Evolutionary conservation across 78 protist genomes (phyloP).

Genomic region (Dictyostelium firmibasis): DNA sequence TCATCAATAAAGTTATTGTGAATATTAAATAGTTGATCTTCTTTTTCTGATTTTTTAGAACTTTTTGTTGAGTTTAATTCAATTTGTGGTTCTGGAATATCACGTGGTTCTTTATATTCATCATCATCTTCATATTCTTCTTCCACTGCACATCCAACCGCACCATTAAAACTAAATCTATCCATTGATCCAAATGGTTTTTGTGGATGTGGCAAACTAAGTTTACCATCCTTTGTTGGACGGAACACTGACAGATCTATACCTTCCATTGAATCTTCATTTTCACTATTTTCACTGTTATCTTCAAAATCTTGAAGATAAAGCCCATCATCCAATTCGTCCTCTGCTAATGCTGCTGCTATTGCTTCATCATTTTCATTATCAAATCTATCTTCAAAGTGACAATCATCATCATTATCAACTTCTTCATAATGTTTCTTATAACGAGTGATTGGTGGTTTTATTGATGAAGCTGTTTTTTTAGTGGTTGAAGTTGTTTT

Average conservation of each 20-base stretch:
- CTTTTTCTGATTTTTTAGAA: not conserved
- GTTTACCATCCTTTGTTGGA: not conserved
- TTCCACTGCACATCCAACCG: not conserved
- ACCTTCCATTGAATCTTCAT: not conserved
- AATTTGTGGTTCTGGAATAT: not conserved
- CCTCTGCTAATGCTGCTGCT: not conserved
- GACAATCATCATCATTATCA: not conserved
- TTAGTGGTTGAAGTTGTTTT: not conserved
- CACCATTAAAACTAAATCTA: not conserved
- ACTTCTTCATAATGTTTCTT: not conserved
- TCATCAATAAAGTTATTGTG: not conserved
- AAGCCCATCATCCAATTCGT: not conserved
- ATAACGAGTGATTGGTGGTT: not conserved
- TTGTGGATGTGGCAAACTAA: not conserved
- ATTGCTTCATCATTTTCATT: not conserved
- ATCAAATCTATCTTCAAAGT: not conserved
- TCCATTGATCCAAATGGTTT: not conserved
- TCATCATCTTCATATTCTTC: not conserved
- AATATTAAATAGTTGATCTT: not conserved
- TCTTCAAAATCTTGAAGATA: not conserved
- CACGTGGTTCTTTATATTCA: not conserved
- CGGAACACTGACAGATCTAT: not conserved
- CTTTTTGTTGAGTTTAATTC: not conserved
- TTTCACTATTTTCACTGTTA: not conserved
- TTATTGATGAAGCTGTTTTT: no score